Evolutionary conservation across 768 basidiomycete genomes (phyloP), one percentile per base, ranked within the genome.

Genomic region (Rhizopogon vesiculosus): DNA sequence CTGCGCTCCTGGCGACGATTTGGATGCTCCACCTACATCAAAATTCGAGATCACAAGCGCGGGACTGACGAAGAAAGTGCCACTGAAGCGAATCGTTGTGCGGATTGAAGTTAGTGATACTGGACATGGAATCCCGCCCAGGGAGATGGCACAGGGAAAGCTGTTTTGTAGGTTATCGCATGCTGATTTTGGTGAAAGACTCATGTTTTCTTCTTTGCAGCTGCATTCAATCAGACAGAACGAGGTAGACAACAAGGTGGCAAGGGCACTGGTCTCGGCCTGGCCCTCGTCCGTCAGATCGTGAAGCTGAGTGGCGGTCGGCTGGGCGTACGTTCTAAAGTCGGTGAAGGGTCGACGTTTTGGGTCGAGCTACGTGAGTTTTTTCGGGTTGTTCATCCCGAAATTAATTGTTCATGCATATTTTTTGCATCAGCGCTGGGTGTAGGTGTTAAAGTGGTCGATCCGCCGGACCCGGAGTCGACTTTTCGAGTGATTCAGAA

Each of bases 101-200:
- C 78, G 92, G 55, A 87, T 93, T 29, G 91, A 93, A 66, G 82
- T 94, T 3, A 79, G 80, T 4, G 91, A 93, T 70, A 92, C 91
- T 0, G 87, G 82, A 5, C 80, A 74, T 42, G 87, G 87, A 3
- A 81, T 88, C 54, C 73, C 74, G 46, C 77, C 78, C 41, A 76
- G 76, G 62, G 91, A 93, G 66, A 85, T 93, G 71, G 75, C 77
- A 1, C 81, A 87, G 60, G 78, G 79, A 53, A 89, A 87, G 62
- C 71, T 89, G 16, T 89, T 89, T 63, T 85, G 87, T 86, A 62
- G 66, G 84, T 73, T 40, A 42, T 38, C 15, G 31, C 48, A 35
- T 25, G n/a, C 13, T 2, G 51, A 10, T 19, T 52, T n/a, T 53
- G 31, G 15, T 15, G 42, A 54, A 45, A 44, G 46, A 51, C 55